phyloP scores from a whole-genome alignment of 495 filamentous ascomycete genomes.

The Jackrogersella minutella region DNA sequence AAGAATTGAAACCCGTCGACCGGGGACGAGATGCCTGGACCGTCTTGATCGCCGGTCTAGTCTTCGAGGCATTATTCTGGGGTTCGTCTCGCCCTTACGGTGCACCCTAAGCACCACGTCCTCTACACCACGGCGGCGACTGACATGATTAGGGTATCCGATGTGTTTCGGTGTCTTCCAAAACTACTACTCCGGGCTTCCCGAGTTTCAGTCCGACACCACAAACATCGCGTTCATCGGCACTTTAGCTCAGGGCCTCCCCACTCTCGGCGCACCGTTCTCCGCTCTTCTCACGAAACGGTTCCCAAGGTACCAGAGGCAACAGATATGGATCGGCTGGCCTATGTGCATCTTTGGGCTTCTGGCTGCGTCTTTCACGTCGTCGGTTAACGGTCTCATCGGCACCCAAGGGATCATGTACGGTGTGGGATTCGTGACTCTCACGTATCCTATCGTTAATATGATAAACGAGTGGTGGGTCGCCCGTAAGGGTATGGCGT shows the following conservation, averaged over 20 bases:
- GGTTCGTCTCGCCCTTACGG: background rate
- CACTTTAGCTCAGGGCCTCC: background rate
- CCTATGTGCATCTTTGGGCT: background rate
- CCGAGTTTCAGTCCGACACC: background rate
- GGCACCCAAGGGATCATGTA: slow-evolving; percentile 6
- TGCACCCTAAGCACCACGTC: background rate
- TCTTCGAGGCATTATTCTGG: slow-evolving; percentile 9
- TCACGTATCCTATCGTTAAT: background rate
- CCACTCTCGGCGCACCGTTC: background rate
- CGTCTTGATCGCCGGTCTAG: background rate
- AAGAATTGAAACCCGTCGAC: slow-evolving; percentile 6
- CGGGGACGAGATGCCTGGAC: slow-evolving; percentile 5
- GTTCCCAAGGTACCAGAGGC: background rate
- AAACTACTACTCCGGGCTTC: background rate
- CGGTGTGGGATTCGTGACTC: background rate
- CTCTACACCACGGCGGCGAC: background rate
- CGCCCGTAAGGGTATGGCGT: slow-evolving; percentile 2
- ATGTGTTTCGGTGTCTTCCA: slow-evolving; percentile 8
- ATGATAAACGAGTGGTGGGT: slow-evolving; percentile 18
- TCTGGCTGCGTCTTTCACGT: background rate
- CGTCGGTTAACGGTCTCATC: background rate
- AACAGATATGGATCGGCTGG: slow-evolving; percentile 6
- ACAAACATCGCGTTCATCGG: slow-evolving; percentile 3
- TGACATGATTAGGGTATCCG: background rate
- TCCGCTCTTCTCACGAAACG: background rate